Evolutionary conservation across 2,329 filamentous ascomycete genomes (phyloP), one percentile per base, ranked within the genome.

Genomic region (Emydomyces testavorans): DNA sequence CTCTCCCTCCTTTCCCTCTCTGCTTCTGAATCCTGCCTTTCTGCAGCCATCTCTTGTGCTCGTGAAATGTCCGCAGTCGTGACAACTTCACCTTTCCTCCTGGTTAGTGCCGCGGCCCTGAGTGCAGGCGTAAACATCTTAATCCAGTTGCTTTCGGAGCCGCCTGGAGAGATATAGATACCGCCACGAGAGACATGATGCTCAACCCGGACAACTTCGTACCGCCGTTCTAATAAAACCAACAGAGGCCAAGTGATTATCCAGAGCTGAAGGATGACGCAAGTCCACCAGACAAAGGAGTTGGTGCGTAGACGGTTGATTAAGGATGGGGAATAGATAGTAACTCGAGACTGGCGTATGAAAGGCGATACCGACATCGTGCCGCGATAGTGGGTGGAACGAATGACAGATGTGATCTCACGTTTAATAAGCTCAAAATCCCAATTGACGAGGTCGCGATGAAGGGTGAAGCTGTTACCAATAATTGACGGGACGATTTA

Each of bases 201-300:
- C 10, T 54, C 53, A 1, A 60, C 58, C 3, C 54, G 51, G 10
- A 60, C 58, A 1, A 65, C 51, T 15, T 64, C 61, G 39, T 67
- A 67, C 1, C 61, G 60, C 28, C 58, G 61, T 44, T 68, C 65
- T 26, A 67, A 49, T 1, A 66, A 44, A 53, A 60, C 60, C 34
- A 68, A 63, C 1, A 65, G 50, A 0, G 65, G 65, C 65, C 65
- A 68, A 5, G 63, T 57, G 40, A 68, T 53, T 40, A 67, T 58
- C 65, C 65, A 68, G 6, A 68, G 57, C 46, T 67, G 65, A 6
- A 65, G 54, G 29, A 68, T 54, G 7, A 67, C 58, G 24, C 60
- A 60, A 2, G 34, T 6, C 60, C 59, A 67, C 56, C 60, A 68
- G 6, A 65, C 54, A 28, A 55, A 60, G 5, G n/a, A 26, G 44